These are phyloP conservation scores for Suillus lakei DNA, from an alignment of 768 basidiomycete genomes.

Conservation along the genomic window DNA sequence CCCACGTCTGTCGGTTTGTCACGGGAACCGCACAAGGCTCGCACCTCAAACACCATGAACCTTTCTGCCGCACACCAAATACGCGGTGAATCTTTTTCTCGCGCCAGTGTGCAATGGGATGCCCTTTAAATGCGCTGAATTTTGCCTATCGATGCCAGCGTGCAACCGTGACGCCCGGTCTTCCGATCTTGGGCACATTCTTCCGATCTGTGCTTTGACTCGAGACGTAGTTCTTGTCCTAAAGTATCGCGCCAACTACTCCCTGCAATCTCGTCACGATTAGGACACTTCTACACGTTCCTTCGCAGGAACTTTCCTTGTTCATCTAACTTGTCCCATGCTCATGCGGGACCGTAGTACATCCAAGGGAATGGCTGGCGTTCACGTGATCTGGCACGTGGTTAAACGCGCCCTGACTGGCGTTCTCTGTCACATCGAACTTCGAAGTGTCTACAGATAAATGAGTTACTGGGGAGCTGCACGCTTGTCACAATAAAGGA, in stretches of 20 bases:
- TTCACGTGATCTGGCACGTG: conserved; percentile 3
- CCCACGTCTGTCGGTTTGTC: background rate
- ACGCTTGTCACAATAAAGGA: background rate
- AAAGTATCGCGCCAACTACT: background rate
- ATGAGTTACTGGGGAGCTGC: background rate
- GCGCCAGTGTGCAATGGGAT: background rate
- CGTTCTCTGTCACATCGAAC: background rate
- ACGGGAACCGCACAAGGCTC: conserved; percentile 6
- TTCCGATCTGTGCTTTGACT: background rate
- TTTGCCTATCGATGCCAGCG: background rate
- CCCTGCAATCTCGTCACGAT: conserved; percentile 4
- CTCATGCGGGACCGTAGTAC: background rate
- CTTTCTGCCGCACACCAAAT: background rate
- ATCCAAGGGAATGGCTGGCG: background rate
- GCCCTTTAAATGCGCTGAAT: background rate
- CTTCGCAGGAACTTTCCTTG: background rate
- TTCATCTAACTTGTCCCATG: background rate
- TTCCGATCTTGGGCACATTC: background rate
- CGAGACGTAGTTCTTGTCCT: background rate
- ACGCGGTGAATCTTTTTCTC: background rate
- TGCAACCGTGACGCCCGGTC: background rate
- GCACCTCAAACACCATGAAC: background rate
- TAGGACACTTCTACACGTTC: background rate
- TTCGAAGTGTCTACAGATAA: background rate
- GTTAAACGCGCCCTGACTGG: background rate